Base-by-base conservation (phyloP, 1,284 basidiomycete species). In the Amylostereum areolatum region DNA sequence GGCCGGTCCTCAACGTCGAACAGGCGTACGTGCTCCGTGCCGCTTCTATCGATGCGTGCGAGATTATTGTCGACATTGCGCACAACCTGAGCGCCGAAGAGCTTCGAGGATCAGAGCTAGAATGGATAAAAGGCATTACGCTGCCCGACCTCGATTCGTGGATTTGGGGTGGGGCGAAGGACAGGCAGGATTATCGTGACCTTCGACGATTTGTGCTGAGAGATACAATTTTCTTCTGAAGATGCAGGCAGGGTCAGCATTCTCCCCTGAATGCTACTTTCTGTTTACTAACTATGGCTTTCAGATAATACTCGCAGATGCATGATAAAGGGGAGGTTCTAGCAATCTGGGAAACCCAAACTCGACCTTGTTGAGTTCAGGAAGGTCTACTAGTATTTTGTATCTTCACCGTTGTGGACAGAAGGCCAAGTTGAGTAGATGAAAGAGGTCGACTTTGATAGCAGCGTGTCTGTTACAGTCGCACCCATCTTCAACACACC, bases 21-120 rank as follows among this genome's bases (percentile, higher is more conserved):
- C 84, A 91, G 61, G 80, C 87, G 2, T 90, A 81, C 58, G 68
- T 81, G n/a, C 66, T 93, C 41, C 83, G 90, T n/a, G 87, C 88
- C 1, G 83, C 89, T 1, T 80, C 89, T 0, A 75, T 92, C 45
- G 78, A 86, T 57, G 89, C 86, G 12, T 88, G 87, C 61, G 80
- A 88, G 56, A 62, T 75, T 47, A 83, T 91, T 43, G 68, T 85
- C 8, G 66, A 77, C 48, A 66, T 66, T 18, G 85, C 83, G 9
- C 75, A 64, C 40, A 66, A 64, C 9, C 57, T 80, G n/a, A 64
- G 72, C 7, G 57, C 62, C 4, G 56, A 60, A 12, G 62, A 65
- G 31, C 48, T 69, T 35, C 52, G 56, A 3, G 57, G 57, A 9
- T 45, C 45, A 9, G 66, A 58, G 29, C 58, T 71, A 30, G 60